A percentile compares a stretch with the other conserved stretches of the same genome.
Conservation (phyloP, 345 rosid species). For the Mangifera indica region DNA sequence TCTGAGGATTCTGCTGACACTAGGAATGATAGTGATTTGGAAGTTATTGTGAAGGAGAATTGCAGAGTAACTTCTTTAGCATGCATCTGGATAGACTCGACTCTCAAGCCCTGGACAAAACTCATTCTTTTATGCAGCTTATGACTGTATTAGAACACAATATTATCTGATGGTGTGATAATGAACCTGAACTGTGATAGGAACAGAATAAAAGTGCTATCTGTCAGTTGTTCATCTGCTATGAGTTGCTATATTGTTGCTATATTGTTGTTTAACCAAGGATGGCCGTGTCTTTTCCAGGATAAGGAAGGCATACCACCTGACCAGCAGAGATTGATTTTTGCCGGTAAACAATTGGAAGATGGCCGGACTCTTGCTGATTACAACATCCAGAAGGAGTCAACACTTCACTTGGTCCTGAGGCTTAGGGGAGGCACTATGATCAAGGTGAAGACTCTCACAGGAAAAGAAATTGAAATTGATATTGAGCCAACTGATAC, state of each 20-base stretch:
- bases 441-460: slow-evolving; percentile 94
- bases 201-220: neutral
- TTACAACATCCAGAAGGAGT: slow-evolving; percentile 93
- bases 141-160: neutral
- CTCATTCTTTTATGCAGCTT: neutral
- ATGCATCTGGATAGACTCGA: too few species aligned
- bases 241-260: neutral
- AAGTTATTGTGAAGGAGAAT: neutral
- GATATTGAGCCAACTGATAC: slow-evolving; percentile 95
- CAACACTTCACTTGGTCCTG: slow-evolving; percentile 84
- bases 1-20: neutral
- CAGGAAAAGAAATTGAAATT: slow-evolving; percentile 93
- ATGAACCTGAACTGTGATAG: neutral
- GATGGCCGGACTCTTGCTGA: slow-evolving; percentile 91
- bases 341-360: slow-evolving; percentile 94
- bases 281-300: slow-evolving; percentile 30
- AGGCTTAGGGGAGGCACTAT: slow-evolving; percentile 97
- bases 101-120: neutral
- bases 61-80: too few species aligned
- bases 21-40: neutral
- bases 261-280: neutral
- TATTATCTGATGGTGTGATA: neutral
- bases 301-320: slow-evolving; percentile 98
- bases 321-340: slow-evolving; percentile 89
- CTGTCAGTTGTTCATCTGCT: neutral